phyloP scores from a whole-genome alignment of 768 basidiomycete species.

The Grammothele lineata region DNA sequence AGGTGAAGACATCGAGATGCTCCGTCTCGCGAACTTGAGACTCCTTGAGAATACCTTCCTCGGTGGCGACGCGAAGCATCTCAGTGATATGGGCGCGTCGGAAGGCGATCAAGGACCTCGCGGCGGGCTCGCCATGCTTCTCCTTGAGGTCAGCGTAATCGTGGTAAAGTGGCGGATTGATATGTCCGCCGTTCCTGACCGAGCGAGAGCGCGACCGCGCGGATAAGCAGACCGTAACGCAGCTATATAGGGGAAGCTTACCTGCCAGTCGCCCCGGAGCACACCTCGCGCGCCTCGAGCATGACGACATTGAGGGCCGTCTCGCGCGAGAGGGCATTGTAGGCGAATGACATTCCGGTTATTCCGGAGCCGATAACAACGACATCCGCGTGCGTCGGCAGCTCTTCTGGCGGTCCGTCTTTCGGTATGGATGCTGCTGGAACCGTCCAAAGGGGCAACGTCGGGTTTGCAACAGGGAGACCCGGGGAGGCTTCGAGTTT shows the following conservation, averaged over 20 bases:
- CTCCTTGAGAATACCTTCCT: constrained; percentile 46
- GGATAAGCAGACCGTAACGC: not conserved
- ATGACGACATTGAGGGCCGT: constrained; percentile 50
- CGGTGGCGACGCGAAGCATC: constrained; percentile 44
- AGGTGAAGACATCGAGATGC: constrained; percentile 52
- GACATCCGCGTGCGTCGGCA: constrained; percentile 55
- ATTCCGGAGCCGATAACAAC: constrained; percentile 79
- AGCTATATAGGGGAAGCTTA: constrained; percentile 23
- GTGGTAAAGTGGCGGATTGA: constrained; percentile 54
- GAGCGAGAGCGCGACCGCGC: not conserved
- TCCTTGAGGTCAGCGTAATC: constrained; percentile 50
- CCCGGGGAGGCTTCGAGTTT: constrained; percentile 43
- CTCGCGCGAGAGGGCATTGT: constrained; percentile 42
- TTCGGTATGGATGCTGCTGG: constrained; percentile 46
- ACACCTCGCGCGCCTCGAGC: constrained; percentile 76
- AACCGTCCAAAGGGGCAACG: constrained; percentile 59
- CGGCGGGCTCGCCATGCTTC: constrained; percentile 40
- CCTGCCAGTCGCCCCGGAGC: constrained; percentile 74
- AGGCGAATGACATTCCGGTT: constrained; percentile 59
- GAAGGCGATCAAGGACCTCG: constrained; percentile 55
- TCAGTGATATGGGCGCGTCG: constrained; percentile 53
- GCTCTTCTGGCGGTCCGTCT: constrained; percentile 13
- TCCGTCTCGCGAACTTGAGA: constrained; percentile 59
- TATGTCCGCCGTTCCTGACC: constrained; percentile 66
- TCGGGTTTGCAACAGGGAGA: constrained; percentile 52